Percentiles rank a stretch among this genome's conserved stretches.
Evolutionary conservation across 2,329 filamentous ascomycete genomes (phyloP).

Genomic region (Phialophora verrucosa): DNA sequence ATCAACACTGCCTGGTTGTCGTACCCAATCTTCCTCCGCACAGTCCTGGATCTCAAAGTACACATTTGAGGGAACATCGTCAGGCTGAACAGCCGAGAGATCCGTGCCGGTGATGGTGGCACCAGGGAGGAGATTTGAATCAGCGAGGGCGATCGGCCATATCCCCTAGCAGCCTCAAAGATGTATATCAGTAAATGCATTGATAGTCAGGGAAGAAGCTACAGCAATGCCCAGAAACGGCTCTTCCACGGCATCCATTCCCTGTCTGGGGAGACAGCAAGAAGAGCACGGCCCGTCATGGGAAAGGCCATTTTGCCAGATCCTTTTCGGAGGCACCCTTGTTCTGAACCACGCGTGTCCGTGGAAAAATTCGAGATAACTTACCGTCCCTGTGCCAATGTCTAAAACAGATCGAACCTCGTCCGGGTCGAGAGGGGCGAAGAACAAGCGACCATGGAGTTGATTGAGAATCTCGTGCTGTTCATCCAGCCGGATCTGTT

Average conservation of each 20-base stretch:
- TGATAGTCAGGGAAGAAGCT: neutral
- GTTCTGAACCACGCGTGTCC: neutral
- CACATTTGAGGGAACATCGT: slow-evolving; percentile 72
- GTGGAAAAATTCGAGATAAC: neutral
- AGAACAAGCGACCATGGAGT: slow-evolving; percentile 53
- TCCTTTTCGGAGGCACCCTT: neutral
- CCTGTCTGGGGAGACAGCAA: neutral
- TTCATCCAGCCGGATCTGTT: slow-evolving; percentile 61
- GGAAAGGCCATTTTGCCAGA: neutral
- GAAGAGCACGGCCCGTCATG: neutral
- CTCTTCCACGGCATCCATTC: neutral
- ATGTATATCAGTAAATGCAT: neutral
- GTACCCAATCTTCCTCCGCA: slow-evolving; percentile 65
- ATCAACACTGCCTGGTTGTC: slow-evolving; percentile 59
- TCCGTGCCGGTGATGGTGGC: slow-evolving; percentile 68
- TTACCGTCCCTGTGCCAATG: slow-evolving; percentile 66
- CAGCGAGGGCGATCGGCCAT: slow-evolving; percentile 66
- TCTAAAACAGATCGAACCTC: slow-evolving; percentile 58
- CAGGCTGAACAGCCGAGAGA: slow-evolving; percentile 70
- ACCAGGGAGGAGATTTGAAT: slow-evolving; percentile 58
- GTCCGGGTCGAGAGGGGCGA: slow-evolving; percentile 53
- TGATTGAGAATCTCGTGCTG: slow-evolving; percentile 62
- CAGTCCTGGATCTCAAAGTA: slow-evolving; percentile 75
- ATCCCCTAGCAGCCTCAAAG: neutral
- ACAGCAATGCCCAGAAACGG: neutral